Conservation (phyloP, 1,284 basidiomycete genomes). For the Volvariella surrecta region DNA sequence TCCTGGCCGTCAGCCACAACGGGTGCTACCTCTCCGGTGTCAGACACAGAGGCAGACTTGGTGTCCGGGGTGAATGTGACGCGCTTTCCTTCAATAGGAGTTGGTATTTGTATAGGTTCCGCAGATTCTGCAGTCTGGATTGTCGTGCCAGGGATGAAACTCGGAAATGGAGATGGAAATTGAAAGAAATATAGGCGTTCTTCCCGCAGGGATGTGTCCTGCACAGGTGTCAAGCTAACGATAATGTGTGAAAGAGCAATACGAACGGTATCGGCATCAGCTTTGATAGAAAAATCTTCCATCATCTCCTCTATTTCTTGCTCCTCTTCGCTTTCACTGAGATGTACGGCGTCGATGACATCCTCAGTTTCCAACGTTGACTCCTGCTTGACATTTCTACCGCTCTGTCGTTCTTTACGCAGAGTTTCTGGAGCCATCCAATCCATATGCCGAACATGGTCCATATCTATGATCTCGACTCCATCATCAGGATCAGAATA, state of each 20-base stretch:
- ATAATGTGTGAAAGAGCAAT: conserved; percentile 5
- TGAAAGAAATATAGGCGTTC: conserved; percentile 86
- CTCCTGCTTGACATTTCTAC: conserved; percentile 42
- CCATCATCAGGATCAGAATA: conserved; percentile 89
- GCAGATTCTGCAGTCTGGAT: conserved; percentile 20
- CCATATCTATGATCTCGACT: conserved; percentile 85
- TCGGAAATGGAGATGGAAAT: conserved; percentile 85
- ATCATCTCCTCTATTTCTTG: conserved; percentile 81
- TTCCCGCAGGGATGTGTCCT: conserved; percentile 44
- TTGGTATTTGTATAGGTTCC: conserved; percentile 15
- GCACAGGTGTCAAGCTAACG: conserved; percentile 1
- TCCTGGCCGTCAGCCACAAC: conserved; percentile 14
- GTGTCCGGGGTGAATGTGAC: conserved; percentile 57
- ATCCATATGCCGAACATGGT: conserved; percentile 72
- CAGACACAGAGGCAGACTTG: conserved; percentile 30
- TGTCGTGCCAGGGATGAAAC: conserved; percentile 36
- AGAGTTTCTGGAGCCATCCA: conserved; percentile 86
- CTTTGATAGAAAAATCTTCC: conserved; percentile 62
- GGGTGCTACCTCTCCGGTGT: conserved; percentile 18
- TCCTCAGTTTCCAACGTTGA: conserved; percentile 49
- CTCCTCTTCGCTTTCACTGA: conserved; percentile 82
- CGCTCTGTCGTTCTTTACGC: conserved; percentile 43
- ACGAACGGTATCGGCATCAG: conserved; percentile 31
- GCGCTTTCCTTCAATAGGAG: too few relatives aligned
- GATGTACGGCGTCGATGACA: conserved; percentile 65